Conservation (phyloP, 495 filamentous ascomycete genomes). For the Hypoxylon intermedium region DNA sequence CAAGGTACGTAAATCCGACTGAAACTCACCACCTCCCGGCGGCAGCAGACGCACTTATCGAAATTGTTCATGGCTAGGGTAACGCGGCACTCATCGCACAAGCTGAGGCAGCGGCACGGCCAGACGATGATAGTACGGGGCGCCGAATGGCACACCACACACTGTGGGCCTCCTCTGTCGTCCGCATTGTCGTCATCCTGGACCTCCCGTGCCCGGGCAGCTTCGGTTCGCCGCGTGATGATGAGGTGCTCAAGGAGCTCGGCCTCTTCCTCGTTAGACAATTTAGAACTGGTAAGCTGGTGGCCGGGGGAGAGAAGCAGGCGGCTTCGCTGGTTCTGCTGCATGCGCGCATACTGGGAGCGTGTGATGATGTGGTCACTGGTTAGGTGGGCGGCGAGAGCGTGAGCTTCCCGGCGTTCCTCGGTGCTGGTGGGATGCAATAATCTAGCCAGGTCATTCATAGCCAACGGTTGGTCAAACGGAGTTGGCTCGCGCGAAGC, state of each 20-base stretch:
- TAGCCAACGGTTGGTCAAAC: slow-evolving; percentile 68
- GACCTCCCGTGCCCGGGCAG: slow-evolving; percentile 45
- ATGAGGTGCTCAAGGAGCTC: slow-evolving; percentile 83
- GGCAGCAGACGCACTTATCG: slow-evolving; percentile 91
- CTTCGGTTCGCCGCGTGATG: slow-evolving; percentile 61
- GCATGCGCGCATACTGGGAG: slow-evolving; percentile 70
- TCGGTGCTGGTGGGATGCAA: slow-evolving; percentile 81
- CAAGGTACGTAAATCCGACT: slow-evolving; percentile 89
- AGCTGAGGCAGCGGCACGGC: slow-evolving; percentile 92
- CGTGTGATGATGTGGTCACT: slow-evolving; percentile 78
- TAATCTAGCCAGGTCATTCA: slow-evolving; percentile 75
- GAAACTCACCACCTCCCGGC: slow-evolving; percentile 84
- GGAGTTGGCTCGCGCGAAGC: slow-evolving; percentile 65
- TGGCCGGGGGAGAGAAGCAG: slow-evolving; percentile 63
- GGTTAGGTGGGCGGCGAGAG: slow-evolving; percentile 80
- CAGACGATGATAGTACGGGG: slow-evolving; percentile 91
- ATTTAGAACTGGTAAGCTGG: slow-evolving; percentile 43
- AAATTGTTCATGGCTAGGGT: slow-evolving; percentile 97
- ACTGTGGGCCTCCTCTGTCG: slow-evolving; percentile 78
- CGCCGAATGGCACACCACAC: slow-evolving; percentile 90
- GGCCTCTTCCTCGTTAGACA: slow-evolving; percentile 74
- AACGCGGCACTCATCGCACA: slow-evolving; percentile 94
- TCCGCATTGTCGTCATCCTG: slow-evolving; percentile 74
- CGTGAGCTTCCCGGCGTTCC: slow-evolving; percentile 78
- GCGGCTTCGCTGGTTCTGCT: slow-evolving; percentile 69